Conservation (phyloP, 345 rosid species). For the Bruguiera gymnorhiza region DNA sequence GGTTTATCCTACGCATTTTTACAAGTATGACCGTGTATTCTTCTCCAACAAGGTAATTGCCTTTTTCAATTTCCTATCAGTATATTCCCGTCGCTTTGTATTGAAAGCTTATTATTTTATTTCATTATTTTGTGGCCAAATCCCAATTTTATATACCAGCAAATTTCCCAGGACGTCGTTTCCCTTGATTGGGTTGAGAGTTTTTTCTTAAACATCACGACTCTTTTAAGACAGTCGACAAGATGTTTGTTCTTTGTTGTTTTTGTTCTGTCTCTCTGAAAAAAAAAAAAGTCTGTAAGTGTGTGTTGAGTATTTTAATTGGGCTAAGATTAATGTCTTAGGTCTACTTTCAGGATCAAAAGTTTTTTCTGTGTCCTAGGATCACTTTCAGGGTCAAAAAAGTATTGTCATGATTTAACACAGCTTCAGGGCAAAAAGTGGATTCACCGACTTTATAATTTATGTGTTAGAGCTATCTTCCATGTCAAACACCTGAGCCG, state of each 20-base stretch:
- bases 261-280: no score
- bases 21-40: conserved; percentile 69
- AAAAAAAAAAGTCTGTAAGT: no score
- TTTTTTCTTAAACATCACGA: no score
- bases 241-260: no score
- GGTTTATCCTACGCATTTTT: conserved; percentile 73
- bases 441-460: conserved; percentile 12
- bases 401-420: neutral
- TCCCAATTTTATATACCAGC: no score
- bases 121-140: neutral
- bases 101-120: neutral
- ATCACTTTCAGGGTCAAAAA: neutral
- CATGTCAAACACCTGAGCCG: conserved; percentile 71
- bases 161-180: no score
- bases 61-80: neutral
- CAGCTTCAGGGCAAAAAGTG: neutral
- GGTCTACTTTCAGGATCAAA: neutral
- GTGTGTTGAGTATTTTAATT: no score
- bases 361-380: neutral
- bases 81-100: no score
- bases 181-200: no score
- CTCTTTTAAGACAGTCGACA: no score
- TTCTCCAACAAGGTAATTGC: conserved; percentile 78
- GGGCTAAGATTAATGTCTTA: conserved; percentile 1
- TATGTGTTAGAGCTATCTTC: conserved; percentile 65